Base-by-base conservation (phyloP, 2,329 filamentous ascomycete species). In the Alternaria gaisen region DNA sequence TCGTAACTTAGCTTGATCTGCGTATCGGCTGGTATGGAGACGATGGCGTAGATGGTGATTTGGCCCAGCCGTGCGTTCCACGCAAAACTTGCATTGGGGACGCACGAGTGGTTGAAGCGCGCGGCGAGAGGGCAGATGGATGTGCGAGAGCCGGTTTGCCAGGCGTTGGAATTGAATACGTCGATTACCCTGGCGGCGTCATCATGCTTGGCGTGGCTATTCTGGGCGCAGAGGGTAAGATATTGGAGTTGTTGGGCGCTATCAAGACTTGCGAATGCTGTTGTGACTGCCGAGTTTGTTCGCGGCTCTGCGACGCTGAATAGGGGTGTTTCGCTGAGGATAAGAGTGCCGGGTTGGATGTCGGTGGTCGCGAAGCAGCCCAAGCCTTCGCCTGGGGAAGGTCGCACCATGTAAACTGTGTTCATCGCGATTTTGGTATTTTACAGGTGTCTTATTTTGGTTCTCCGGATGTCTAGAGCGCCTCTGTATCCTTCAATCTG, bases 291-390 rank as follows among this genome's bases (percentile, higher is more conserved):
- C 9, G 46, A 40, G 53, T 64, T 68, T 51, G 53, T 60, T 10
- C 75, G 74, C 4, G 68, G 67, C 24, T 72, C 72, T 16, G 66
- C 54, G 20, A 75, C 60, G 52, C 72, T 63, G 63, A 81, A 69
- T 16, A 79, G 66, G 3, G 79, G 77, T 7, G 60, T 53, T 64
- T 81, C 79, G 52, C 66, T 58, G n/a, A 81, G 68, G 40, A 81
- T 73, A 46, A 69, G 70, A 6, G 76, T 75, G n/a, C 79, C 77
- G 12, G 60, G 57, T 8, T 64, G 61, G 20, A 81, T 77, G 20
- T 34, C 20, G 1, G 57, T 44, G 0, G 60, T 68, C 1, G 79
- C 78, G 57, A 80, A 77, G 14, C 77, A 68, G 28, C 80, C 80
- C 20, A 80, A 65, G 16, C 79, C 80, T 63, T 77, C 77, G 34